Conservation (phyloP, 192 early-diverging fungal genomes). For the Entomortierella parvispora region DNA sequence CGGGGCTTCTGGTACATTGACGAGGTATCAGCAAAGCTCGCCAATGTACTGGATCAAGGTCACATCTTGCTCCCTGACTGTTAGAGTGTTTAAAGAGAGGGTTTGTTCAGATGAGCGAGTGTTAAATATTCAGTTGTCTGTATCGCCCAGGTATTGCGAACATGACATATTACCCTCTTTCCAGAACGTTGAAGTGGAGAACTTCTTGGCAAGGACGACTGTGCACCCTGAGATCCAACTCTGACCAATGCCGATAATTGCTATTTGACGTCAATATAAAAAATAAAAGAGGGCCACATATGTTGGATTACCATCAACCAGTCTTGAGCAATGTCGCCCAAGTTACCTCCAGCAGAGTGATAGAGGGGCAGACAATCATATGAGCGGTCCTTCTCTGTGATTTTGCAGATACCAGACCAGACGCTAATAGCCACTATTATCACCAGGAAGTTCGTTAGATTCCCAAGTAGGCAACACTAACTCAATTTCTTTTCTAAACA, state of each 20-base stretch:
- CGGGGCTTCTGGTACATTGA: conserved; percentile 52
- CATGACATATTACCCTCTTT: conserved; percentile 44
- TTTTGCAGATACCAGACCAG: conserved; percentile 17
- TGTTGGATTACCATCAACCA: too few species aligned
- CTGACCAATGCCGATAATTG: conserved; percentile 15
- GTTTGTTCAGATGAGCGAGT: too few species aligned
- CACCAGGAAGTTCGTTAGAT: not conserved
- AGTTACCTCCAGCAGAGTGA: conserved; percentile 63
- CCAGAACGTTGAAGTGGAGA: conserved; percentile 58
- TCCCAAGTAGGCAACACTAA: not conserved
- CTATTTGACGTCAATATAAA: not conserved
- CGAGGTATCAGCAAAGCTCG: conserved; percentile 72
- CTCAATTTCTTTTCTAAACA: too few species aligned
- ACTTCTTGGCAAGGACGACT: conserved; percentile 60
- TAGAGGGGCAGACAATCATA: conserved; percentile 70
- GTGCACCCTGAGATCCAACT: conserved; percentile 46
- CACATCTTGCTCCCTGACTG: conserved; percentile 14
- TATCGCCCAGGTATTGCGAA: too few species aligned
- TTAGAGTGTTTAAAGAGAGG: too few species aligned
- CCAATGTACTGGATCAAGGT: conserved; percentile 64
- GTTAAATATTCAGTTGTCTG: too few species aligned
- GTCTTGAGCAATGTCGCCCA: too few species aligned
- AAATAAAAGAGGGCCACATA: too few species aligned
- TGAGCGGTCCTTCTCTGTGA: conserved; percentile 54
- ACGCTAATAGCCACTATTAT: conserved; percentile 20